Evolutionary conservation across 345 rosid species (phyloP).

Genomic region (Carallia pectinifolia): DNA sequence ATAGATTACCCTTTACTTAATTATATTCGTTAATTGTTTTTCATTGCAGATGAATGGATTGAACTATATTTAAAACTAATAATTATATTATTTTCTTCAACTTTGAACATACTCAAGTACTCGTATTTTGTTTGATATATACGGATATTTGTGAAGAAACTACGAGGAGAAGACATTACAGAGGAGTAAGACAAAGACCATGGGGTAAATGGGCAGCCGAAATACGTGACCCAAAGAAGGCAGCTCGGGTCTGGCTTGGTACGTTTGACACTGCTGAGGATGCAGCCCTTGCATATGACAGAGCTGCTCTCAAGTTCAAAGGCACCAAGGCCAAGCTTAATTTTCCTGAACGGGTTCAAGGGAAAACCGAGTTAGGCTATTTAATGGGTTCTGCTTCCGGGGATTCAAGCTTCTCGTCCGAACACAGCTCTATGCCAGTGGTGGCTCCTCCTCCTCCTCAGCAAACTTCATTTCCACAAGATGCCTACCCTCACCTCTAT

Average conservation of each 20-base stretch:
- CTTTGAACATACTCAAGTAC: neutral
- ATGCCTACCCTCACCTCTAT: conserved; percentile 56
- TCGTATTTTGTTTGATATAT: neutral
- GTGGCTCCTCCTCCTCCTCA: conserved; percentile 7
- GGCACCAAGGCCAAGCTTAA: conserved; percentile 93
- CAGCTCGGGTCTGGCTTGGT: conserved; percentile 34
- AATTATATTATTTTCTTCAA: conserved; percentile 21
- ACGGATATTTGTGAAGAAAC: conserved; percentile 39
- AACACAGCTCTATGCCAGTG: conserved; percentile 15
- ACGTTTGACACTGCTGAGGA: conserved; percentile 35
- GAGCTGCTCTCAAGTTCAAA: conserved; percentile 86
- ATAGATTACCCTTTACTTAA: too few species aligned
- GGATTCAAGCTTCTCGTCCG: neutral
- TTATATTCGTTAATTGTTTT: too few species aligned
- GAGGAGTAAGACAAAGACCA: conserved; percentile 41
- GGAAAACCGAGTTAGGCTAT: conserved; percentile 31
- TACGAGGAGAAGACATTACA: conserved; percentile 64
- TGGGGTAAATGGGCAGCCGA: conserved; percentile 37
- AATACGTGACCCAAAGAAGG: conserved; percentile 33
- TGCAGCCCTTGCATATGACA: conserved; percentile 52
- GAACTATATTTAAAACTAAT: neutral
- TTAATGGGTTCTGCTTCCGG: conserved; percentile 13
- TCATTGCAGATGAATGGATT: too few species aligned
- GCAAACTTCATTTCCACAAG: conserved; percentile 27
- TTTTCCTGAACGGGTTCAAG: conserved; percentile 82